Evolutionary conservation across 805 yeast species (phyloP).

Genomic region (Hanseniaspora nectarophila): DNA sequence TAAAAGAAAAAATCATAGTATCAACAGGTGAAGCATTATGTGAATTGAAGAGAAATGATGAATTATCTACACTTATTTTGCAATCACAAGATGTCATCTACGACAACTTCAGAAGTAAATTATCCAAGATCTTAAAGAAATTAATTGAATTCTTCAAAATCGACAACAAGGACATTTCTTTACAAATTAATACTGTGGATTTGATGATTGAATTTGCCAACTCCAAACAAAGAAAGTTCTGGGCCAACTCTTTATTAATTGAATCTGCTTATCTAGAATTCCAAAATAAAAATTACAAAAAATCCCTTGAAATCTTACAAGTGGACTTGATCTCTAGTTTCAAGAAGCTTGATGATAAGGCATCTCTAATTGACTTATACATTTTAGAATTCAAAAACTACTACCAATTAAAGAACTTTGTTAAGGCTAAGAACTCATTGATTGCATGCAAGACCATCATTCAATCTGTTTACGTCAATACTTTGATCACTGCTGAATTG

Average conservation of each 20-base stretch:
- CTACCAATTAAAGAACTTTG: constrained; percentile 79
- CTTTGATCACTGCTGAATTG: constrained; percentile 83
- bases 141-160: constrained; percentile 67
- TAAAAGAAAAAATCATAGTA: constrained; percentile 56
- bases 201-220: constrained; percentile 83
- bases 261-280: constrained; percentile 68
- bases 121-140: constrained; percentile 77
- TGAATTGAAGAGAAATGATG: constrained; percentile 34
- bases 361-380: constrained; percentile 90
- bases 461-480: constrained; percentile 90
- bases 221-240: constrained; percentile 68
- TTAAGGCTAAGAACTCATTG: constrained; percentile 82
- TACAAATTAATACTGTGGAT: constrained; percentile 60
- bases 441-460: constrained; percentile 95
- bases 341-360: constrained; percentile 88
- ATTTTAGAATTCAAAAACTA: constrained; percentile 79
- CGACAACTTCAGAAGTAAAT: constrained; percentile 74
- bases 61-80: constrained; percentile 50
- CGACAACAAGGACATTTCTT: constrained; percentile 49
- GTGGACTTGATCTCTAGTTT: constrained; percentile 66
- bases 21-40: constrained; percentile 69
- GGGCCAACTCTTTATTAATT: constrained; percentile 78
- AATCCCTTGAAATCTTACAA: constrained; percentile 54
- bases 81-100: constrained; percentile 48
- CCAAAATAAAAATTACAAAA: constrained; percentile 50